Evolutionary conservation across 495 filamentous ascomycete genomes (phyloP), one percentile per base, ranked within the genome.

Genomic region (Aeminium ludgeri): DNA sequence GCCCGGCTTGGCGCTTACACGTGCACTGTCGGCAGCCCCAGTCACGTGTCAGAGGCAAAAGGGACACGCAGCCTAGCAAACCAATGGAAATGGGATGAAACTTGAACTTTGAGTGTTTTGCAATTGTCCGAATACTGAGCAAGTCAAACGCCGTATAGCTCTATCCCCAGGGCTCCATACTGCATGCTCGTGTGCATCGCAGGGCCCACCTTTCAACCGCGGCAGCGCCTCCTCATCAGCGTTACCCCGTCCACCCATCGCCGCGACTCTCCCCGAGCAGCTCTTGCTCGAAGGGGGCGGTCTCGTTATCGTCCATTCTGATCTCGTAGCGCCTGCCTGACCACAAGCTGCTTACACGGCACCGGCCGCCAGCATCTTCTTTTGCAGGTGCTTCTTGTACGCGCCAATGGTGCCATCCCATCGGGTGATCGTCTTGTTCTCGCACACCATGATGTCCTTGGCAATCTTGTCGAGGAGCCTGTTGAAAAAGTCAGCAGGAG

Each of bases 381-480:
- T 94, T 51, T 86, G 80, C 54, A 99, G 73, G 64, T 93, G 72
- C 61, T 87, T 85, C 82, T 99, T 99, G 79, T 99, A 99, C 40
- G 82, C 69, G 44, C 78, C 80, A 56, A 99, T 99, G 20, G 60
- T 64, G 48, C 89, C 89, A 36, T 86, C 78, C 89, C 89, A 99
- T 49, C 73, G 63, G 49, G 71, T 74, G 47, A 96, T 79, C 1
- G 84, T 83, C 70, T 80, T 83, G 72, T 96, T 79, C 64, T 99
- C 91, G 65, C 89, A 99, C 28, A 99, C 89, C 61, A 96, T 74
- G 63, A 99, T 99, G 58, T 99, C 86, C 71, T 96, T 99, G 49
- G 89, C 89, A 59, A 99, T 99, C 71, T 93, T 96, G 70, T 99
- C 89, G 45, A 99, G 78, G 48, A 99, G 67, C 68, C 83, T 87